phyloP scores from a whole-genome alignment of 179 eudicot species.

The Gypsophila paniculata region DNA sequence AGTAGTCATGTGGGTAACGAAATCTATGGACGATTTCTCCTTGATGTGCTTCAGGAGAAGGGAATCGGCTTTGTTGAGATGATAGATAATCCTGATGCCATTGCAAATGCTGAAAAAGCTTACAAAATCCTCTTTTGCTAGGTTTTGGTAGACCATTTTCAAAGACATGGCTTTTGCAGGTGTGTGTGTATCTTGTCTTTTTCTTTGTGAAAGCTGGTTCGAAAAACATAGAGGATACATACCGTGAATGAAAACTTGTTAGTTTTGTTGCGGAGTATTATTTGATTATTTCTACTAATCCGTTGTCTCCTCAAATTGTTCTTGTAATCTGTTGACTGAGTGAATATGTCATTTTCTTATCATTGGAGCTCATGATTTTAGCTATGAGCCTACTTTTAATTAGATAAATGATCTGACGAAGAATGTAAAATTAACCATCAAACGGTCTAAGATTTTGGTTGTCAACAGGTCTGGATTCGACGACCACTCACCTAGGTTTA shows the following conservation, averaged over 20 bases:
- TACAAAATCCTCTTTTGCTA: constrained; percentile 86
- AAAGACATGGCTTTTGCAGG: constrained; percentile 94
- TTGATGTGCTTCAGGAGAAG: constrained; percentile 71
- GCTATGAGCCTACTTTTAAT: constrained; percentile 69
- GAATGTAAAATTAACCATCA: constrained; percentile 68
- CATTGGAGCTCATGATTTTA: constrained; percentile 92
- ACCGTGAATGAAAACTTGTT: neutral
- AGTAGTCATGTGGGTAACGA: constrained; percentile 88
- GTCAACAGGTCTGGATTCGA: constrained; percentile 91
- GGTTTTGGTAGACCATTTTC: constrained; percentile 89
- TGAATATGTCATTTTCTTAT: constrained; percentile 18
- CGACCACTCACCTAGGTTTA: constrained; percentile 67
- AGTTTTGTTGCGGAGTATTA: no score
- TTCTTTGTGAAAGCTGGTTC: no score
- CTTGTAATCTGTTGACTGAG: no score
- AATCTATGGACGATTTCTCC: constrained; percentile 72
- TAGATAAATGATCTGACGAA: constrained; percentile 62
- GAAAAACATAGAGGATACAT: neutral
- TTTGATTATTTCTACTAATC: neutral
- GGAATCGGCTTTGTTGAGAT: constrained; percentile 63
- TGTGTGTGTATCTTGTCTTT: constrained; percentile 16
- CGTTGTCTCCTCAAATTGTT: no score
- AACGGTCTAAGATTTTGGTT: constrained; percentile 73
- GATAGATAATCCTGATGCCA: constrained; percentile 42
- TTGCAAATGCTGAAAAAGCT: constrained; percentile 30